A percentile compares a stretch with the other conserved stretches of the same genome.
Conservation (phyloP, 2,329 filamentous ascomycete genomes). For the Fusarium subglutinans region DNA sequence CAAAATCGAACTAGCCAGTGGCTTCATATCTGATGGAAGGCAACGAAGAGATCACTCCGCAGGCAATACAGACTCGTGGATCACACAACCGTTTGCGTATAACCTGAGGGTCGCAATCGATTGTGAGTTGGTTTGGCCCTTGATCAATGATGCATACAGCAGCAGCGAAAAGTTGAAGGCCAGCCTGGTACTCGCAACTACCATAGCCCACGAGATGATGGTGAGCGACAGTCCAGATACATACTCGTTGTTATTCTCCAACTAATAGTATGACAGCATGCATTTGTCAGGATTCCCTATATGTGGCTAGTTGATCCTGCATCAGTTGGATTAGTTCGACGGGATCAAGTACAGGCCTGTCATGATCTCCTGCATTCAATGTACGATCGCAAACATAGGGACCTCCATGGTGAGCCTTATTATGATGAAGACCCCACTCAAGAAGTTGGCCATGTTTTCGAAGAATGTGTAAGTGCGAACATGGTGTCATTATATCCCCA, state of each 20-base stretch:
- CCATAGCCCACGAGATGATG: constrained; percentile 44
- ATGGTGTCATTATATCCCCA: neutral
- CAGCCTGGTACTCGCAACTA: constrained; percentile 30
- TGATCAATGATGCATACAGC: constrained; percentile 37
- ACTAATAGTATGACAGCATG: constrained; percentile 33
- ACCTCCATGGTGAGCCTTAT: constrained; percentile 26
- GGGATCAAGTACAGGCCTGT: constrained; percentile 15
- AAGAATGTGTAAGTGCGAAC: constrained; percentile 22
- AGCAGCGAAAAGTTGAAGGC: constrained; percentile 40
- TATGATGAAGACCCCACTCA: constrained; percentile 37
- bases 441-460: constrained; percentile 41
- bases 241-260: neutral
- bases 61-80: neutral
- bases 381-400: neutral
- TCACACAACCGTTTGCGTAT: neutral
- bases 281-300: constrained; percentile 4
- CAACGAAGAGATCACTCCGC: neutral
- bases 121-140: constrained; percentile 39
- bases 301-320: constrained; percentile 32
- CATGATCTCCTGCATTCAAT: constrained; percentile 5
- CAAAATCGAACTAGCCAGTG: constrained; percentile 18
- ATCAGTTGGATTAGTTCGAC: constrained; percentile 17
- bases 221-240: constrained; percentile 26
- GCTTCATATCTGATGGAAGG: neutral
- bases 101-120: constrained; percentile 15